These are phyloP conservation scores for Aspergillus oerlinghausenensis DNA, from an alignment of 2,329 filamentous ascomycete genomes.

Conservation along the genomic window DNA sequence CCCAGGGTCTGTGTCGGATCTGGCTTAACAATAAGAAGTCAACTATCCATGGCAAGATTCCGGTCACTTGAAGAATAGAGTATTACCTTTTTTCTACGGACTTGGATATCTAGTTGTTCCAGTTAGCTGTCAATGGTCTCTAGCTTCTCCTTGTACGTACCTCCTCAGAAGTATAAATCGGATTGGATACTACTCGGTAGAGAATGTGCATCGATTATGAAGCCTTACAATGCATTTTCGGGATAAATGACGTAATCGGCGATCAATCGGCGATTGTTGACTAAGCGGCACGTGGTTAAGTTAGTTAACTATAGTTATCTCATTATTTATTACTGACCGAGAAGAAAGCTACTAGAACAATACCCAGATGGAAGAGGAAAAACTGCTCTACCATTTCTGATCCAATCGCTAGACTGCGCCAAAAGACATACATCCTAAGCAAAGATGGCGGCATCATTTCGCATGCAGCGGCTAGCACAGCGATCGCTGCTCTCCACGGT, in stretches of 20 bases:
- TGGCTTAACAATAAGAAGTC: no score
- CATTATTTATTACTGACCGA: neutral
- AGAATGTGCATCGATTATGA: neutral
- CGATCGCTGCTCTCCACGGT: constrained; percentile 4
- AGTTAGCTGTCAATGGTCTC: neutral
- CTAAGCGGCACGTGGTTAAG: constrained; percentile 6
- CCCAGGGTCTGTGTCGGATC: no score
- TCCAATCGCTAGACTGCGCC: neutral
- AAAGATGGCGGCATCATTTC: constrained; percentile 9
- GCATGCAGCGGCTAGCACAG: constrained; percentile 10
- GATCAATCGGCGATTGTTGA: neutral
- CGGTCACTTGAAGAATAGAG: no score
- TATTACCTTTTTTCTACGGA: neutral
- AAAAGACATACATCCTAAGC: neutral
- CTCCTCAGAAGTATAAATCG: neutral
- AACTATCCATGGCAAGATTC: neutral
- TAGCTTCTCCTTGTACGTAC: neutral
- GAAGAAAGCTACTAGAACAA: neutral
- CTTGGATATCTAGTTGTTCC: neutral
- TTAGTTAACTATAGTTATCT: no score
- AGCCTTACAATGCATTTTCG: neutral
- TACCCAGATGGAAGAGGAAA: neutral
- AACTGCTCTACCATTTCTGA: neutral
- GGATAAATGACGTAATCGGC: neutral
- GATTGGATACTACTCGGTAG: neutral